These are phyloP conservation scores for Wallemia mellicola DNA, from an alignment of 1,284 basidiomycete genomes.

Conservation along the genomic window DNA sequence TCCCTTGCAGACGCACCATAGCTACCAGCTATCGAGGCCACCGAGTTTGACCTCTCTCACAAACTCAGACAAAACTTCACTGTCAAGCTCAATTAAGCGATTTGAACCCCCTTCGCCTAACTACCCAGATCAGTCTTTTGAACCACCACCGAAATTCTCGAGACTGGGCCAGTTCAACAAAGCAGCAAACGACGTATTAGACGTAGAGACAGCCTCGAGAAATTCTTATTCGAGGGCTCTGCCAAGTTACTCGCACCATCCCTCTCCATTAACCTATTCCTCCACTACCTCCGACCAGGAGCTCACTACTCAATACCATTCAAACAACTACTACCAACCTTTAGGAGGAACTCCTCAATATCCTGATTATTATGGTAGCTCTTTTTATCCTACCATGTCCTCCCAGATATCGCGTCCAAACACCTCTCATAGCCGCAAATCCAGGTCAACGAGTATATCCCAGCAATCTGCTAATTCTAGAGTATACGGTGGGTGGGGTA, in stretches of 20 bases:
- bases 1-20: not conserved
- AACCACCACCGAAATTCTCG: not conserved
- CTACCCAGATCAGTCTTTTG: not conserved
- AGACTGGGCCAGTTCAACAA: not conserved
- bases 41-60: not conserved
- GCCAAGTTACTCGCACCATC: not conserved
- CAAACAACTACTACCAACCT: not conserved
- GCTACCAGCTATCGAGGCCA: not conserved
- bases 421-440: not conserved
- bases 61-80: not conserved
- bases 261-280: not conserved
- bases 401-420: not conserved
- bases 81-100: not conserved
- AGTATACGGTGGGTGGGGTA: not conserved
- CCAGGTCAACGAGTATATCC: not conserved
- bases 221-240: not conserved
- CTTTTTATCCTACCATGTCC: not conserved
- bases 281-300: not conserved
- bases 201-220: not conserved
- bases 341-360: not conserved
- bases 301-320: not conserved
- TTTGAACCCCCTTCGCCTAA: not conserved
- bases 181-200: not conserved
- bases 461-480: not conserved
- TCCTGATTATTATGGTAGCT: not conserved